phyloP scores from a whole-genome alignment of 1,139 yeast species.

The Candida sanyaensis region DNA sequence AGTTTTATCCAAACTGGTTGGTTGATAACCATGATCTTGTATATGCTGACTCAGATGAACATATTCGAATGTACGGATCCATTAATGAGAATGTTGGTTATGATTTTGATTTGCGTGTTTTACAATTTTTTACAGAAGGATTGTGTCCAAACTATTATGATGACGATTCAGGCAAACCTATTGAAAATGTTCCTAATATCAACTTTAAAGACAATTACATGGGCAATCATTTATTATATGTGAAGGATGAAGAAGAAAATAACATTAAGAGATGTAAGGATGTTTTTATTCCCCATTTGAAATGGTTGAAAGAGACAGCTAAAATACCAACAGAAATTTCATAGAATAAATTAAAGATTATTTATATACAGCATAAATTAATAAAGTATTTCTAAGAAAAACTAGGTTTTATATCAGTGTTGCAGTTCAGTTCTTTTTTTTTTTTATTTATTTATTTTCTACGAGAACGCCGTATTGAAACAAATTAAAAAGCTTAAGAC shows the following conservation, averaged over 20 bases:
- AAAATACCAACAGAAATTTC: not conserved
- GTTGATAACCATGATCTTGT: constrained; percentile 47
- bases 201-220: constrained; percentile 28
- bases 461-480: no score
- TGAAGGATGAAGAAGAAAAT: constrained; percentile 23
- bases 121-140: constrained; percentile 40
- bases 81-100: constrained; percentile 46
- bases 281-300: constrained; percentile 41
- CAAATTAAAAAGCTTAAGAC: no score
- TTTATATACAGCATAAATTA: no score
- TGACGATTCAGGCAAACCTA: constrained; percentile 24
- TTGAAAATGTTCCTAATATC: constrained; percentile 25
- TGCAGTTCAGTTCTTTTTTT: no score
- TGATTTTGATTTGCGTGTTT: constrained; percentile 52
- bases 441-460: no score
- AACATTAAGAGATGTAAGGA: constrained; percentile 34
- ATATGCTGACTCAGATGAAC: constrained; percentile 34
- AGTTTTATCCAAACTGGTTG: constrained; percentile 53
- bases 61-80: constrained; percentile 48
- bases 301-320: constrained; percentile 37
- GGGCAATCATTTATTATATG: constrained; percentile 34
- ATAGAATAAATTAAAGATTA: not conserved
- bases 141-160: constrained; percentile 40
- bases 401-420: no score
- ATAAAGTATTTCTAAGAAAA: no score